These are phyloP conservation scores for Lithospermum erythrorhizon DNA, from an alignment of 257 asterid genomes.

Conservation along the genomic window DNA sequence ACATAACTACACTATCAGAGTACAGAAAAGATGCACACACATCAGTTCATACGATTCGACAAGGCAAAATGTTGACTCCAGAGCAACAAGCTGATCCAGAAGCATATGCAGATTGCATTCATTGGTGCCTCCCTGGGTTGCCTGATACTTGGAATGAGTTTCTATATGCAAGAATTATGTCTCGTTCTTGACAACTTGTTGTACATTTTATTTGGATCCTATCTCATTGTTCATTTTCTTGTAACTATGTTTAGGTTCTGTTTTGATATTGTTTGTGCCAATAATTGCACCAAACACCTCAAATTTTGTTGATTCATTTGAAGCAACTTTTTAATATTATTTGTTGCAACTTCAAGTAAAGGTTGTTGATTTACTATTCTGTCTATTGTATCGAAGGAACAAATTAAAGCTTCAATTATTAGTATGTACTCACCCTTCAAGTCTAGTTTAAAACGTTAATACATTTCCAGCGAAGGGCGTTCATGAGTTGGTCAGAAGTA, in stretches of 20 bases:
- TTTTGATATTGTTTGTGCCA: neutral
- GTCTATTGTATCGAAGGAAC: neutral
- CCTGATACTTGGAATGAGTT: constrained; percentile 81
- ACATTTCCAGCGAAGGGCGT: too few species aligned
- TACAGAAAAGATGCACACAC: constrained; percentile 78
- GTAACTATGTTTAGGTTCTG: too few species aligned
- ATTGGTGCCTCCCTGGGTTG: constrained; percentile 81
- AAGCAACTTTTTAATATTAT: neutral
- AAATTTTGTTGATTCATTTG: neutral
- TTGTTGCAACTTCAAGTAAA: neutral
- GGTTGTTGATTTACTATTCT: neutral
- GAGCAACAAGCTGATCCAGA: constrained; percentile 60
- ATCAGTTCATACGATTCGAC: constrained; percentile 61
- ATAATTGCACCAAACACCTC: neutral
- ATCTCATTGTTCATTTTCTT: neutral
- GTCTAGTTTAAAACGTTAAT: too few species aligned
- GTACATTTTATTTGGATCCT: too few species aligned
- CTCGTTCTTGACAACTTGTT: constrained; percentile 16
- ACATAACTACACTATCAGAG: constrained; percentile 55
- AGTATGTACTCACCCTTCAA: neutral
- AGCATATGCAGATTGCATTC: constrained; percentile 63
- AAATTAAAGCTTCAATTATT: neutral
- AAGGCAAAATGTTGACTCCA: constrained; percentile 48
- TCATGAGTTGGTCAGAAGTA: too few species aligned
- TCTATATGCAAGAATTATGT: constrained; percentile 24